Evolutionary conservation across 2,329 filamentous ascomycete genomes (phyloP).

Genomic region (Penicillium hesseltinei): DNA sequence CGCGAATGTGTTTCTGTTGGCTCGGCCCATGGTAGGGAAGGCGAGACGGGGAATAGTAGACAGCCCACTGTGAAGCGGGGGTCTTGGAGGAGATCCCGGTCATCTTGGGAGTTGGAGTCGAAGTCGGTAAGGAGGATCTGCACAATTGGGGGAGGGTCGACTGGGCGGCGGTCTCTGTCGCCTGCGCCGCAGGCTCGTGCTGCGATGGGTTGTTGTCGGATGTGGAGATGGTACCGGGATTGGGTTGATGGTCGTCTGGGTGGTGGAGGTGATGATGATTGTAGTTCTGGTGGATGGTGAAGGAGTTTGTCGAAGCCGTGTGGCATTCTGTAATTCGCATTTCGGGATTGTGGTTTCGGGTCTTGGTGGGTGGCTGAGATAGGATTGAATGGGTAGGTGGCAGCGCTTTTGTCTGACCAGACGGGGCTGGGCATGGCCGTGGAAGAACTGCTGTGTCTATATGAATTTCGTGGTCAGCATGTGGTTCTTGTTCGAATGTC

Average conservation of each 20-base stretch:
- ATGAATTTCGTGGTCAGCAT: slow-evolving; percentile 19
- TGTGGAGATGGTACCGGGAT: slow-evolving; percentile 40
- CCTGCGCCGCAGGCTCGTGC: slow-evolving; percentile 49
- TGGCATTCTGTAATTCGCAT: slow-evolving; percentile 30
- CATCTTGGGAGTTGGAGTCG: slow-evolving; percentile 37
- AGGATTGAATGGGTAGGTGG: slow-evolving; percentile 13
- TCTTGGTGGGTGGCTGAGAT: slow-evolving; percentile 11
- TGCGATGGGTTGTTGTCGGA: slow-evolving; percentile 48
- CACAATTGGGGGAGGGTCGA: slow-evolving; percentile 49
- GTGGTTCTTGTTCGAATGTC: not conserved
- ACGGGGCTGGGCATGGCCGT: slow-evolving; percentile 30
- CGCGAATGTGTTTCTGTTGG: slow-evolving; percentile 16
- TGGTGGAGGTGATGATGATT: slow-evolving; percentile 25
- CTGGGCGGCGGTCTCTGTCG: slow-evolving; percentile 46
- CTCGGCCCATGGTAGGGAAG: slow-evolving; percentile 13
- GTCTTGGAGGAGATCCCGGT: slow-evolving; percentile 41
- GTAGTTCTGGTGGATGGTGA: slow-evolving; percentile 27
- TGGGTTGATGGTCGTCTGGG: slow-evolving; percentile 24
- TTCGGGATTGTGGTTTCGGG: slow-evolving; percentile 13
- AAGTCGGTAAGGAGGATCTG: slow-evolving; percentile 48
- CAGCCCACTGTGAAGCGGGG: slow-evolving; percentile 46
- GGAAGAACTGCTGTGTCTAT: slow-evolving; percentile 30
- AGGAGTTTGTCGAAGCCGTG: slow-evolving; percentile 40
- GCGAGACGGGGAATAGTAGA: slow-evolving; percentile 39
- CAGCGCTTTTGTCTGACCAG: slow-evolving; percentile 29